Evolutionary conservation across 2,329 filamentous ascomycete species (phyloP), one percentile per base, ranked within the genome.

Genomic region (Paecilomyces variotii): DNA sequence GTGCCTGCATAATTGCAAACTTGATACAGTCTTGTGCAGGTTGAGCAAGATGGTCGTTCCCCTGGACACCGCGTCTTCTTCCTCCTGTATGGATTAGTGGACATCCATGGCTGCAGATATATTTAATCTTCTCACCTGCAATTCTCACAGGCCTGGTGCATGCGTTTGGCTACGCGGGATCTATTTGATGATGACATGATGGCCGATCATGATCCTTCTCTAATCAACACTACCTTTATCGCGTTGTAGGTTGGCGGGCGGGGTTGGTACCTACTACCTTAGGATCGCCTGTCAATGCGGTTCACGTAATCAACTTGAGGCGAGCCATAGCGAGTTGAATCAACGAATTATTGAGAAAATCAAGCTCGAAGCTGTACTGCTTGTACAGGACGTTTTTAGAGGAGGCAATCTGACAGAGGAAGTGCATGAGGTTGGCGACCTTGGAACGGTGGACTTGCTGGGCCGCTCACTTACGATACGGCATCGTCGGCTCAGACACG

Each of bases 51-150:
- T 5, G 64, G 64, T 39, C 56, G 62, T 35, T 66, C 62, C n/a
- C 64, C 64, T 14, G 64, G 64, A 57, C 64, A 66, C 19, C 64
- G 62, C 19, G 59, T 63, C 58, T 66, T 66, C 55, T 66, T 66
- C 35, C 60, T 53, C 59, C 64, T 66, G 7, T 4, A 35, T 26
- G 50, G 54, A 35, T 19, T 19, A 7, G 28, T 61, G 27, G 56
- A 52, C 34, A 55, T 57, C 28, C 27, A n/a, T n/a, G 25, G 12
- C 24, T n/a, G 25, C 11, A n/a, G 25, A 12, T 25, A 54, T 45
- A 27, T 19, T 49, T 25, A 14, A 11, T 63, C 55, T 74, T 53
- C 57, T 14, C 9, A 60, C 56, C 56, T 54, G 57, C 61, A 62
- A 51, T 61, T 58, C 7, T 57, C 57, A 26, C 58, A 55, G 28